Evolutionary conservation across 2,329 filamentous ascomycete genomes (phyloP).

Genomic region (Colletotrichum sp.): DNA sequence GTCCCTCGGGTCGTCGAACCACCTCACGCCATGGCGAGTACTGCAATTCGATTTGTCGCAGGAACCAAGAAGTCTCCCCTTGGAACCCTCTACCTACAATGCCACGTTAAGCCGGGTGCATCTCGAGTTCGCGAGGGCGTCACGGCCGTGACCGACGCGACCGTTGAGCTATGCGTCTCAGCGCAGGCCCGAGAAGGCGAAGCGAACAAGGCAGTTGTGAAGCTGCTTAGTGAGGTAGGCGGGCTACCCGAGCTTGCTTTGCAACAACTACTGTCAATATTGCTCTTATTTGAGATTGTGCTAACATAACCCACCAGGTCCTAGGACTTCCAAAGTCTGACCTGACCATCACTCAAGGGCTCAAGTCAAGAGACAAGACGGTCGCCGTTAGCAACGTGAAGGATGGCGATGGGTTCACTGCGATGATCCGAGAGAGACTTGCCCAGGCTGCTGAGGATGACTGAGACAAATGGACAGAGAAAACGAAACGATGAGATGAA

Average conservation of each 20-base stretch:
- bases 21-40: neutral
- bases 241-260: neutral
- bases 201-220: conserved; percentile 70
- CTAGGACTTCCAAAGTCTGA: conserved; percentile 68
- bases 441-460: conserved; percentile 1
- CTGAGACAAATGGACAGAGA: neutral
- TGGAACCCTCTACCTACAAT: conserved; percentile 62
- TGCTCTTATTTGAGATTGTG: neutral
- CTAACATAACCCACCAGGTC: conserved; percentile 45
- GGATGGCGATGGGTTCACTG: conserved; percentile 33
- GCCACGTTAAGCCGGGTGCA: conserved; percentile 71
- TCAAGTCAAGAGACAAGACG: conserved; percentile 70
- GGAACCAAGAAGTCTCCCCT: conserved; percentile 49
- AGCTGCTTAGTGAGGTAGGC: conserved; percentile 63
- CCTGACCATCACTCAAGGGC: conserved; percentile 65
- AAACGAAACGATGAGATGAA: neutral
- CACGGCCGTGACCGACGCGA: conserved; percentile 56
- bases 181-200: conserved; percentile 71
- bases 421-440: conserved; percentile 25
- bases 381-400: conserved; percentile 45
- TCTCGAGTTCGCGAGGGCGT: conserved; percentile 68
- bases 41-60: conserved; percentile 51
- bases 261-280: neutral
- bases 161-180: conserved; percentile 69
- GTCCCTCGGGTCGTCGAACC: neutral